Evolutionary conservation across 176 grass and related monocot species (phyloP), one percentile per base, ranked within the genome.

Genomic region (Eragrostis curvula): DNA sequence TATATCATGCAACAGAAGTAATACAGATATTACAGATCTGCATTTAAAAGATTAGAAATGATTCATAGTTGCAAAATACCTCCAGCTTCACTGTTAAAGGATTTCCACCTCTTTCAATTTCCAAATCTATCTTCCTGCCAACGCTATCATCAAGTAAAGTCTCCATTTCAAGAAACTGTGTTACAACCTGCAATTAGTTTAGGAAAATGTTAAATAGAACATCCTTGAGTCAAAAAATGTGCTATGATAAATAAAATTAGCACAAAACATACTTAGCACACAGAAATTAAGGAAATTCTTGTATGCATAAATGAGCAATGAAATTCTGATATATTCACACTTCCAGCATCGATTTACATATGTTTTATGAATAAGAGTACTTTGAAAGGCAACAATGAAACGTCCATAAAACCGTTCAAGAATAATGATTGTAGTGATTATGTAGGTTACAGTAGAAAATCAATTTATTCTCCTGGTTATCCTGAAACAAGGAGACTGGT

Each of bases 81-180:
- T 92, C 90, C 79, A 99, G 67, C 28, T 94, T 95, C 51, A 99
- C 83, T 40, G 85, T 87, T 72, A 90, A 87, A 27, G 93, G 58
- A 24, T 57, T 58, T 85, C 96, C 96, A 81, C 93, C 96, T 88
- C 96, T 94, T 93, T 99, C 93, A 25, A 99, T 90, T 68, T 87
- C 73, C 79, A 99, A 79, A 89, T 94, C 77, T 75, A 99, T 88
- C 79, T 92, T 91, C 56, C 40, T 77, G 21, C 90, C 77, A 74
- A 99, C 89, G 3, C 77, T 94, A 53, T 90, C 80, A 85, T 99
- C 96, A 87, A 99, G 93, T 92, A 95, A 88, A 40, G 85, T 96
- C 83, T 99, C 96, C 87, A 99, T 61, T 83, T 55, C 85, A 64
- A 99, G 93, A 88, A 99, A 99, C 78, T 99, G 96, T 16, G 96